A percentile compares a stretch with the other conserved stretches of the same genome.
These are phyloP conservation scores for Blastobotrys americana DNA, from an alignment of 805 yeast genomes.

Conservation along the genomic window DNA sequence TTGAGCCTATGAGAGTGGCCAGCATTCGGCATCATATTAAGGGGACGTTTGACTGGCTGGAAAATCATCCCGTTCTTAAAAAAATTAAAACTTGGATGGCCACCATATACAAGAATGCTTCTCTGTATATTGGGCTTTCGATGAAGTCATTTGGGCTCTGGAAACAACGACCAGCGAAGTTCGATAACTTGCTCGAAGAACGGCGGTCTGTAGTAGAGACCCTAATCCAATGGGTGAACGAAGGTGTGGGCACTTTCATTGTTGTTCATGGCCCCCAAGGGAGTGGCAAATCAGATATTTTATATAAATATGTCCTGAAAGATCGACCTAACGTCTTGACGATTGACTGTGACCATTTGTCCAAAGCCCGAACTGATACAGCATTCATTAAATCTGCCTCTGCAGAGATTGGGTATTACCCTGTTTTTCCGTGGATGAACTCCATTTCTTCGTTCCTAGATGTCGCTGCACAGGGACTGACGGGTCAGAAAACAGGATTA, in stretches of 20 bases:
- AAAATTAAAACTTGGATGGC: not conserved
- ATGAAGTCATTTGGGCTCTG: conserved; percentile 12
- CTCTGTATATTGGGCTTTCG: not conserved
- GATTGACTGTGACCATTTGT: conserved; percentile 71
- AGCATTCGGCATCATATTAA: conserved; percentile 63
- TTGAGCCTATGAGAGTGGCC: conserved; percentile 88
- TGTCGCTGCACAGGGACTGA: conserved; percentile 77
- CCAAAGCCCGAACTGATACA: conserved; percentile 68
- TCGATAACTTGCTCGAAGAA: conserved; percentile 55
- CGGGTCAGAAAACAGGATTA: conserved; percentile 90
- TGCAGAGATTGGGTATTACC: conserved; percentile 78
- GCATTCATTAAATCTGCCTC: conserved; percentile 63
- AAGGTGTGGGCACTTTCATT: conserved; percentile 84
- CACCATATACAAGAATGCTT: not conserved
- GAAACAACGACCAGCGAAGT: not conserved
- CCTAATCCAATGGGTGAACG: conserved; percentile 71
- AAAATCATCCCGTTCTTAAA: conserved; percentile 5
- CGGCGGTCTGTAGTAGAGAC: conserved; percentile 61
- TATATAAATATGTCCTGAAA: conserved; percentile 56
- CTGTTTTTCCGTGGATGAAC: conserved; percentile 89
- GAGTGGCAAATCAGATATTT: conserved; percentile 81
- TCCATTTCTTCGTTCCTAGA: conserved; percentile 72
- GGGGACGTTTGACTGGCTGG: conserved; percentile 13
- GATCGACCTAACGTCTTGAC: conserved; percentile 56
- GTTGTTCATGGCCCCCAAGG: conserved; percentile 91